Percentiles rank a stretch among this genome's conserved stretches.
Conservation (phyloP, 2,329 filamentous ascomycete species). For the Cladosporium sp. region DNA sequence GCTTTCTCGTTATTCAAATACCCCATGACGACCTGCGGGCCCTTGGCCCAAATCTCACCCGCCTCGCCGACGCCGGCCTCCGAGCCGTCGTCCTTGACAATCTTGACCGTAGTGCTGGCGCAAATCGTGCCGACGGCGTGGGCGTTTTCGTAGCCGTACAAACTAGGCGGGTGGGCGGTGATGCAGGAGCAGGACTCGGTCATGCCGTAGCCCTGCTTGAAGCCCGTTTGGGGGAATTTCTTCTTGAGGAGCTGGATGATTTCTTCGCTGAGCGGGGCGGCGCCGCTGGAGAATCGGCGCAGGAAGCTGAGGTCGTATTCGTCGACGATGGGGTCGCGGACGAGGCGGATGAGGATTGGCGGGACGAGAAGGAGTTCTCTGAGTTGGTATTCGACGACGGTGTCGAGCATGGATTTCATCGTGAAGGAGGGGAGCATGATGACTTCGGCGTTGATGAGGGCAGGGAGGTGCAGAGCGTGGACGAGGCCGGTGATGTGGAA, state of each 20-base stretch:
- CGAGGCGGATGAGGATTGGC: conserved; percentile 58
- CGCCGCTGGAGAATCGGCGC: conserved; percentile 55
- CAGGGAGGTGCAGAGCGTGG: conserved; percentile 59
- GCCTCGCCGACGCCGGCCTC: conserved; percentile 51
- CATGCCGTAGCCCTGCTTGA: conserved; percentile 67
- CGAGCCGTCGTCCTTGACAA: conserved; percentile 53
- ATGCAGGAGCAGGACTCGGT: conserved; percentile 63
- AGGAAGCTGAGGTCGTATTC: conserved; percentile 56
- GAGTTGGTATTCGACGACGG: conserved; percentile 51
- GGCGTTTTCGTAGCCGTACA: conserved; percentile 55
- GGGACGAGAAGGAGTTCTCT: conserved; percentile 56
- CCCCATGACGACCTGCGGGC: conserved; percentile 27
- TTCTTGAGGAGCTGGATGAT: conserved; percentile 54
- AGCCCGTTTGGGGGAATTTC: conserved; percentile 56
- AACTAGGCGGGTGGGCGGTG: conserved; percentile 55
- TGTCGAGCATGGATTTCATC: conserved; percentile 54
- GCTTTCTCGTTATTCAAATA: conserved; percentile 26
- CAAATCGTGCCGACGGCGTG: conserved; percentile 54
- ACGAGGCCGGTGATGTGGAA: conserved; percentile 64
- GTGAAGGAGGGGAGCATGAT: conserved; percentile 62
- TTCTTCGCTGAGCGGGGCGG: conserved; percentile 55
- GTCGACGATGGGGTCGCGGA: conserved; percentile 51
- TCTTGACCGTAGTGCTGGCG: conserved; percentile 56
- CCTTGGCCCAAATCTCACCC: conserved; percentile 37
- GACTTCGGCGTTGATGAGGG: conserved; percentile 62